Conservation (phyloP, 2,329 filamentous ascomycete genomes). For the Fusarium circinatum region DNA sequence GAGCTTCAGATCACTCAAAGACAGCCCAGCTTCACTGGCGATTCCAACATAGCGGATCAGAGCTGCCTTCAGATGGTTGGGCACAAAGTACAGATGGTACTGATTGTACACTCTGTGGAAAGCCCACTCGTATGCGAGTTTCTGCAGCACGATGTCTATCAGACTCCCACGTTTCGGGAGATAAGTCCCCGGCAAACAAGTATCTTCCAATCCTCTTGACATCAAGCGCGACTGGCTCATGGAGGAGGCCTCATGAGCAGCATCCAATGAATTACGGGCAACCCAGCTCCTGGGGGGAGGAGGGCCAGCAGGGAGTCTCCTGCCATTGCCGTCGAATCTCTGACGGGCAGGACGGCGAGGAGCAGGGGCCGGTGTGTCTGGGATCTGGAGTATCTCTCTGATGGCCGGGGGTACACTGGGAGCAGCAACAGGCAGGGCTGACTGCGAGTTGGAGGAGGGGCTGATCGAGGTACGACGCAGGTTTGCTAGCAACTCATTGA, state of each 20-base stretch:
- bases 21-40: slow-evolving; percentile 58
- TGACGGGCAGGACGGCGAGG: slow-evolving; percentile 57
- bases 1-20: slow-evolving; percentile 60
- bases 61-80: slow-evolving; percentile 62
- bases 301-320: slow-evolving; percentile 66
- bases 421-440: slow-evolving; percentile 46
- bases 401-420: slow-evolving; percentile 70
- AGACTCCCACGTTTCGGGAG: slow-evolving; percentile 59
- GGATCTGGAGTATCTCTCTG: slow-evolving; percentile 67
- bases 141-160: slow-evolving; percentile 61
- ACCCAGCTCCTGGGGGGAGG: slow-evolving; percentile 69
- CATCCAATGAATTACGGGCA: slow-evolving; percentile 39
- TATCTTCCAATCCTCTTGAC: slow-evolving; percentile 25
- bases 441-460: slow-evolving; percentile 40
- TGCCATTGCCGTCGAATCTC: slow-evolving; percentile 58
- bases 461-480: slow-evolving; percentile 59
- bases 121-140: slow-evolving; percentile 65
- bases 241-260: slow-evolving; percentile 21
- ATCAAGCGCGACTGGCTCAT: slow-evolving; percentile 37
- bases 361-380: slow-evolving; percentile 63
- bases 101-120: slow-evolving; percentile 65
- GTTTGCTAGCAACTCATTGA: slow-evolving; percentile 70
- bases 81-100: slow-evolving; percentile 66
- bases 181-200: slow-evolving; percentile 57
- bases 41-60: slow-evolving; percentile 63